A percentile compares a stretch with the other conserved stretches of the same genome.
Evolutionary conservation across 2,329 filamentous ascomycete species (phyloP).

Genomic region (Orbilia javanica): DNA sequence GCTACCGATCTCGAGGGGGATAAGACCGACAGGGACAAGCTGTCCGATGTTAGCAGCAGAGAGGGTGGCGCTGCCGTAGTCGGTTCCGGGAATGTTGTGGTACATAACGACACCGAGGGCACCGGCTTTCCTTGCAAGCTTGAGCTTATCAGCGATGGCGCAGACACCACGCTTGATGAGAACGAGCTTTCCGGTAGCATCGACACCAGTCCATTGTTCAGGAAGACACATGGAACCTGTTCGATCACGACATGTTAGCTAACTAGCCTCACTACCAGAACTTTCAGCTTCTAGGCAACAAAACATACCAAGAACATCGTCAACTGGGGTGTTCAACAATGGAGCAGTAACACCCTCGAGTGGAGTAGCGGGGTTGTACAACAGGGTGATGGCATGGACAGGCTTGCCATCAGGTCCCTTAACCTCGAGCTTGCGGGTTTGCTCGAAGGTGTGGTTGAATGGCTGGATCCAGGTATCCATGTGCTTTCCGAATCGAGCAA

Average conservation of each 20-base stretch:
- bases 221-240: slow-evolving; percentile 65
- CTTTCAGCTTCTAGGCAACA: not conserved
- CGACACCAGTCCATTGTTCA: slow-evolving; percentile 67
- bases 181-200: slow-evolving; percentile 67
- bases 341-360: slow-evolving; percentile 65
- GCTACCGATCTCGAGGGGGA: slow-evolving; percentile 64
- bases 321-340: slow-evolving; percentile 65
- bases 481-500: slow-evolving; percentile 63
- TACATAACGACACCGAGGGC: slow-evolving; percentile 67
- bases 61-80: slow-evolving; percentile 66
- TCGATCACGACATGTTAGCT: not conserved
- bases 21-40: slow-evolving; percentile 64
- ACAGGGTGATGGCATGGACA: slow-evolving; percentile 67
- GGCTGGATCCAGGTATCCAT: slow-evolving; percentile 68
- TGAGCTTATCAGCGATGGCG: slow-evolving; percentile 67
- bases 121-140: slow-evolving; percentile 66
- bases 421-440: slow-evolving; percentile 67
- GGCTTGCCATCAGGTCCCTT: slow-evolving; percentile 67
- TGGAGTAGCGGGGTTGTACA: slow-evolving; percentile 68
- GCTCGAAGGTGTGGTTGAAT: slow-evolving; percentile 68
- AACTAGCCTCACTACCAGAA: not conserved
- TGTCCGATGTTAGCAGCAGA: slow-evolving; percentile 48
- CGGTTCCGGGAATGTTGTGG: slow-evolving; percentile 72
- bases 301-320: slow-evolving; percentile 63
- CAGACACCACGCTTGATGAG: slow-evolving; percentile 68